Percentiles rank a stretch among this genome's conserved stretches.
phyloP scores from a whole-genome alignment of 2,329 filamentous ascomycete species.

The Fusarium pseudoanthophilum region DNA sequence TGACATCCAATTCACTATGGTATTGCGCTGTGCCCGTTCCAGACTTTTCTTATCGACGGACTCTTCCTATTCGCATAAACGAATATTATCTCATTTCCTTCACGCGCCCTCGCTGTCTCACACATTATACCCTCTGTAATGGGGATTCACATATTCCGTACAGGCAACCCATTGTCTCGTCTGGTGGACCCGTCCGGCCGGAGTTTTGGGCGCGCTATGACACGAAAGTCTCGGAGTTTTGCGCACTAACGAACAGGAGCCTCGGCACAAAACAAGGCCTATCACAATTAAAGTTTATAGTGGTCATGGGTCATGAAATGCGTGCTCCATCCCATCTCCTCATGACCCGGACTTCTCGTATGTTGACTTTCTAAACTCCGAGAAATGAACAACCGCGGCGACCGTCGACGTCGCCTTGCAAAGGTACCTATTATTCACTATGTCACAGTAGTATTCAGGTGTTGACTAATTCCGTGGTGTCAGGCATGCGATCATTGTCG shows the following conservation, averaged over 20 bases:
- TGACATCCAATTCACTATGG: neutral
- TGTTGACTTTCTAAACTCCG: neutral
- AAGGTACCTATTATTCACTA: neutral
- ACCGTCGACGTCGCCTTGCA: neutral
- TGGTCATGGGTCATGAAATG: neutral
- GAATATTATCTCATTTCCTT: neutral
- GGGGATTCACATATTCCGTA: neutral
- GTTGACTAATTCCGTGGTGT: neutral
- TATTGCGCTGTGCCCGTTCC: neutral
- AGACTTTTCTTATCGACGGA: fast-evolving
- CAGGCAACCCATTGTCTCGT: neutral
- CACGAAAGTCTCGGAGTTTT: neutral
- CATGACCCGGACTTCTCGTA: neutral
- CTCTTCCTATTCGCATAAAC: fast-evolving
- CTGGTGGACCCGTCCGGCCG: neutral
- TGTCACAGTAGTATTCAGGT: fast-evolving
- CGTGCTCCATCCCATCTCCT: neutral
- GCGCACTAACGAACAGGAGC: neutral
- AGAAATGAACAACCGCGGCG: neutral
- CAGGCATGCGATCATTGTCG: neutral
- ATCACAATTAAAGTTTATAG: neutral
- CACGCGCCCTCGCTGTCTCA: no score
- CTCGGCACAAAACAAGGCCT: neutral
- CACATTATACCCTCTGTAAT: no score
- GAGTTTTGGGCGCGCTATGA: neutral